phyloP scores from a whole-genome alignment of 495 filamentous ascomycete species.

The Penicillium bialowiezense region DNA sequence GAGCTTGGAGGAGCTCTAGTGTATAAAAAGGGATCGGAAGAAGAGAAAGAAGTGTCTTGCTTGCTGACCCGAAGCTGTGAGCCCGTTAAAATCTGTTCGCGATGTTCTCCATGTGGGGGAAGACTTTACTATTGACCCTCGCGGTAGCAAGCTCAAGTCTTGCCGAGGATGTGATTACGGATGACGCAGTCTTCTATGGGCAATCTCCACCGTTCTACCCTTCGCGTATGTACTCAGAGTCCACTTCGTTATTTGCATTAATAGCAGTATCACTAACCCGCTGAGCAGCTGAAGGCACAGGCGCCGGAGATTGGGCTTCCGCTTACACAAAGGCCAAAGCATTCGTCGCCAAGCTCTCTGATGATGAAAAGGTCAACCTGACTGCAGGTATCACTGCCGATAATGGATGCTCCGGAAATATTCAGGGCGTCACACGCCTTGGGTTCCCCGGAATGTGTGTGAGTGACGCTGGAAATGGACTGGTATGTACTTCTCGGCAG shows the following conservation, averaged over 20 bases:
- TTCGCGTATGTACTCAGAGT: constrained; percentile 31
- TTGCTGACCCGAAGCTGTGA: too few species aligned
- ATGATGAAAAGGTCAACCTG: constrained; percentile 57
- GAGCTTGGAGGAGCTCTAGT: not conserved
- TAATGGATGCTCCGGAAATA: constrained; percentile 58
- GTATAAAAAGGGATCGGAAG: not conserved
- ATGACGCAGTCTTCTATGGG: constrained; percentile 50
- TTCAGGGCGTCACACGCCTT: constrained; percentile 48
- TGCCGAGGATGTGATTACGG: constrained; percentile 9
- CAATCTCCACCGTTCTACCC: constrained; percentile 55
- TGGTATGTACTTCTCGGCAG: constrained; percentile 22
- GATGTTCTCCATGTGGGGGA: not conserved
- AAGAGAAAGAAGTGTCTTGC: not conserved
- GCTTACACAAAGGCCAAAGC: constrained; percentile 48
- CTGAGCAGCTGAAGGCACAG: constrained; percentile 33
- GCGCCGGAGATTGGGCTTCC: constrained; percentile 54
- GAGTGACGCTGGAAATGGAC: constrained; percentile 59
- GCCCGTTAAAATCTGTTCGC: too few species aligned
- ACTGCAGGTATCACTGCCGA: constrained; percentile 52
- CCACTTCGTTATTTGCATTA: not conserved
- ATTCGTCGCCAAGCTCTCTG: constrained; percentile 55
- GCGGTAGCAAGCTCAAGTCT: not conserved
- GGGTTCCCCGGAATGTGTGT: constrained; percentile 62
- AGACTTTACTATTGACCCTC: not conserved
- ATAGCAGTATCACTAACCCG: not conserved